These are phyloP conservation scores for Gyrodon lividus DNA, from an alignment of 768 basidiomycete species.

Conservation along the genomic window DNA sequence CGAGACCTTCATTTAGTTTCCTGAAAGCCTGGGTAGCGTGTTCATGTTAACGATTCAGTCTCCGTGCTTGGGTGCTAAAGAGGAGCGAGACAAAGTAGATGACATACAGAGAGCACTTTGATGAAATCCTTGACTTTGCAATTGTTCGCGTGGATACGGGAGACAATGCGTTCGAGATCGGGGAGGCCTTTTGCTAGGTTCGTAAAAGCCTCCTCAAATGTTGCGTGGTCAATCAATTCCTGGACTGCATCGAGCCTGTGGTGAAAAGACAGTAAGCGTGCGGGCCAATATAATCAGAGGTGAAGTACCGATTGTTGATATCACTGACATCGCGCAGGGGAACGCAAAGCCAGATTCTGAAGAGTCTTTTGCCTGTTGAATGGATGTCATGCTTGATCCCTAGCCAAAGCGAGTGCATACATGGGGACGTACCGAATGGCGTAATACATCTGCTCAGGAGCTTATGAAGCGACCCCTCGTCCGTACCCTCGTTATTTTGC, in stretches of 20 bases:
- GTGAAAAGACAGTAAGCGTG: conserved; percentile 13
- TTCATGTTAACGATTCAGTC: conserved; percentile 3
- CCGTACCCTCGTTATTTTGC: conserved; percentile 90
- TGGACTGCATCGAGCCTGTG: conserved; percentile 89
- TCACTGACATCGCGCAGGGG: conserved; percentile 78
- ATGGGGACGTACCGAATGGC: conserved; percentile 71
- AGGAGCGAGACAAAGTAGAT: not conserved
- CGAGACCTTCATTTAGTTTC: conserved; percentile 66
- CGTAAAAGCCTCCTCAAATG: conserved; percentile 74
- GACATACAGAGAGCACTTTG: conserved; percentile 70
- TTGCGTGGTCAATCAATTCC: conserved; percentile 79
- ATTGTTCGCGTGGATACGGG: conserved; percentile 91
- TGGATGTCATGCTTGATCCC: conserved; percentile 8
- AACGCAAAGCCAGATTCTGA: conserved; percentile 95
- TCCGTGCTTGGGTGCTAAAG: conserved; percentile 8
- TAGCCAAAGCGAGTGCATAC: conserved; percentile 5
- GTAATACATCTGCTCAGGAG: conserved; percentile 83
- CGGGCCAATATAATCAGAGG: conserved; percentile 7
- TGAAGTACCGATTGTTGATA: conserved; percentile 80
- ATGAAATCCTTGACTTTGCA: conserved; percentile 87
- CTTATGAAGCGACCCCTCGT: conserved; percentile 85
- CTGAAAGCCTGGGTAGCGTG: conserved; percentile 64
- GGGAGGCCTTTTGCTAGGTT: conserved; percentile 79
- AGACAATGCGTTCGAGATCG: conserved; percentile 91
- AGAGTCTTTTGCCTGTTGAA: conserved; percentile 82